These are phyloP conservation scores for Neurospora sublineolata DNA, from an alignment of 495 filamentous ascomycete species.

Conservation along the genomic window DNA sequence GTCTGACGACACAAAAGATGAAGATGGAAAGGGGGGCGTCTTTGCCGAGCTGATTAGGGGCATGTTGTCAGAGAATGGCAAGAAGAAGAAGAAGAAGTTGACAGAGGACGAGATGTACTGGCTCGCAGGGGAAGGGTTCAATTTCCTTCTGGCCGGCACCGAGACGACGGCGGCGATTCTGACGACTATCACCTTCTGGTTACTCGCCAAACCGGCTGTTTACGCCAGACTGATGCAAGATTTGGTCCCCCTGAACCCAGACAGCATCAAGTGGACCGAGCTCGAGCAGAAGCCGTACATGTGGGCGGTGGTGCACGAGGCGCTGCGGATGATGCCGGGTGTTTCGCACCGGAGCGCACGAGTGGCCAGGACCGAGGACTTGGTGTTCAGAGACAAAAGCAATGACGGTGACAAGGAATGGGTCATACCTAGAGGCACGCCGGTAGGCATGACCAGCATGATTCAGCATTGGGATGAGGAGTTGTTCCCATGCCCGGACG, in stretches of 20 bases:
- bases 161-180: slow-evolving; percentile 21
- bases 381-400: slow-evolving; percentile 17
- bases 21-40: slow-evolving; percentile 6
- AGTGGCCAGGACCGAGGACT: slow-evolving; percentile 18
- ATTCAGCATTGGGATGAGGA: slow-evolving; percentile 35
- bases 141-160: slow-evolving; percentile 20
- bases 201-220: slow-evolving; percentile 17
- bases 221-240: slow-evolving; percentile 20
- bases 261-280: slow-evolving; percentile 10
- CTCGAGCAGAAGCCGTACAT: slow-evolving; percentile 37
- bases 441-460: slow-evolving; percentile 37
- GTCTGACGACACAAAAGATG: background rate
- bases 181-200: slow-evolving; percentile 20
- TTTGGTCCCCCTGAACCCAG: slow-evolving; percentile 13
- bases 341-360: slow-evolving; percentile 18
- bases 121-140: slow-evolving; percentile 20
- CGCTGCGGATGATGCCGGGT: slow-evolving; percentile 31
- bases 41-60: slow-evolving; percentile 12
- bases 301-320: slow-evolving; percentile 32
- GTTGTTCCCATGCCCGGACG: slow-evolving; percentile 36
- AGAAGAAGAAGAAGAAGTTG: slow-evolving; percentile 2
- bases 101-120: slow-evolving; percentile 17
- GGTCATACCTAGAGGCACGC: slow-evolving; percentile 22
- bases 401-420: slow-evolving; percentile 23
- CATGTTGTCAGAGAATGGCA: background rate